Evolutionary conservation across 768 basidiomycete species (phyloP).

Genomic region (Tulasnella sp.): DNA sequence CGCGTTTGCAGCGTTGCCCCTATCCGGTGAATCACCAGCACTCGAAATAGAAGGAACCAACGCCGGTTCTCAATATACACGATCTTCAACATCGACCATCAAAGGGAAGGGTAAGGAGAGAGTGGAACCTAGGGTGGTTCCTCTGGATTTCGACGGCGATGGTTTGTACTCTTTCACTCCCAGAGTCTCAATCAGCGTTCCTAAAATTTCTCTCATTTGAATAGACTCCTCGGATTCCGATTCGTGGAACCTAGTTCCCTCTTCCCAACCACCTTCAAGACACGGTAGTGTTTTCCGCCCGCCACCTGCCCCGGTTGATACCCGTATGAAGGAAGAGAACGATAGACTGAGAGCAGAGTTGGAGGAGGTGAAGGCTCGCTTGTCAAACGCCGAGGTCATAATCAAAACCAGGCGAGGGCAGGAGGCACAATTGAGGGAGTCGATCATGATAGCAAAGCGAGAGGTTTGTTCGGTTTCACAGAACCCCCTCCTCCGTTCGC

Average conservation of each 20-base stretch:
- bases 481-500: neutral
- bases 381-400: conserved; percentile 64
- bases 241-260: conserved; percentile 75
- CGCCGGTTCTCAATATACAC: conserved; percentile 1
- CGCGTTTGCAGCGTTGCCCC: conserved; percentile 80
- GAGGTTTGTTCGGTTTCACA: conserved; percentile 51
- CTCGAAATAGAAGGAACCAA: neutral
- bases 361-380: conserved; percentile 57
- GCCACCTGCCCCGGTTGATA: neutral
- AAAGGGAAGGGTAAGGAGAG: conserved; percentile 6
- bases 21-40: conserved; percentile 42
- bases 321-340: conserved; percentile 57
- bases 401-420: conserved; percentile 76
- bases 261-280: conserved; percentile 50
- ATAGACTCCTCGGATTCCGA: conserved; percentile 57
- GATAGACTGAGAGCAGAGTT: conserved; percentile 62
- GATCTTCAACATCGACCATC: conserved; percentile 15
- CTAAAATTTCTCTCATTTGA: conserved; percentile 45
- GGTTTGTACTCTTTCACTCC: conserved; percentile 50
- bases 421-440: conserved; percentile 76
- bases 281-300: conserved; percentile 45
- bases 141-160: conserved; percentile 24
- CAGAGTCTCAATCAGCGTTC: conserved; percentile 43
- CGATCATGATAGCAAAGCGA: conserved; percentile 70
- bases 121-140: neutral